Evolutionary conservation across 2,329 filamentous ascomycete species (phyloP).

Genomic region (Alternaria conjuncta): DNA sequence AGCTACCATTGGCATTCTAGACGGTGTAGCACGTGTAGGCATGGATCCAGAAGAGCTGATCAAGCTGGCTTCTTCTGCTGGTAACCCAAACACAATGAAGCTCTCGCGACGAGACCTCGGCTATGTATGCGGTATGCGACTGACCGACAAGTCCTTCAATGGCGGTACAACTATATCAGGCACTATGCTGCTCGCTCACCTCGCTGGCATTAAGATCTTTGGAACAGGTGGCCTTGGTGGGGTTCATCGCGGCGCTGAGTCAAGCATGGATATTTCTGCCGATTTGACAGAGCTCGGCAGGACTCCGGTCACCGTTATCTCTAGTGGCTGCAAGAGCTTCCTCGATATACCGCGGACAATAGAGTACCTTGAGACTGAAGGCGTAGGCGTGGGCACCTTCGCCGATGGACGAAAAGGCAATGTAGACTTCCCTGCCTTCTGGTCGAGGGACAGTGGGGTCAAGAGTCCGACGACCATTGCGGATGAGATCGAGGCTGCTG

Average conservation of each 20-base stretch:
- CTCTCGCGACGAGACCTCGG: slow-evolving; percentile 87
- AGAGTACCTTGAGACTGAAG: slow-evolving; percentile 77
- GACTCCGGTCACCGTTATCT: slow-evolving; percentile 86
- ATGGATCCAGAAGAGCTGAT: slow-evolving; percentile 74
- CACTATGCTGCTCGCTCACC: slow-evolving; percentile 86
- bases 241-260: slow-evolving; percentile 87
- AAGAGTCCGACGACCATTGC: slow-evolving; percentile 78
- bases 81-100: slow-evolving; percentile 74
- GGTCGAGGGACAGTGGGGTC: slow-evolving; percentile 83
- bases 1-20: slow-evolving; percentile 87
- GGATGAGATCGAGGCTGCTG: slow-evolving; percentile 81
- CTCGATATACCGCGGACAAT: slow-evolving; percentile 89
- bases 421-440: slow-evolving; percentile 92
- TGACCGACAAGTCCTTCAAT: slow-evolving; percentile 72
- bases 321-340: slow-evolving; percentile 94
- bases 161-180: slow-evolving; percentile 93
- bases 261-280: slow-evolving; percentile 90
- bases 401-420: slow-evolving; percentile 75
- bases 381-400: slow-evolving; percentile 87
- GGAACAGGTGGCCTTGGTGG: slow-evolving; percentile 94
- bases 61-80: slow-evolving; percentile 69
- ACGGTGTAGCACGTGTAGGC: slow-evolving; percentile 83
- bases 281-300: slow-evolving; percentile 93
- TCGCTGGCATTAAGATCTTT: slow-evolving; percentile 90
- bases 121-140: slow-evolving; percentile 75